Conservation (phyloP, 805 yeast genomes). For the Jamesozyma jinghongensis region DNA sequence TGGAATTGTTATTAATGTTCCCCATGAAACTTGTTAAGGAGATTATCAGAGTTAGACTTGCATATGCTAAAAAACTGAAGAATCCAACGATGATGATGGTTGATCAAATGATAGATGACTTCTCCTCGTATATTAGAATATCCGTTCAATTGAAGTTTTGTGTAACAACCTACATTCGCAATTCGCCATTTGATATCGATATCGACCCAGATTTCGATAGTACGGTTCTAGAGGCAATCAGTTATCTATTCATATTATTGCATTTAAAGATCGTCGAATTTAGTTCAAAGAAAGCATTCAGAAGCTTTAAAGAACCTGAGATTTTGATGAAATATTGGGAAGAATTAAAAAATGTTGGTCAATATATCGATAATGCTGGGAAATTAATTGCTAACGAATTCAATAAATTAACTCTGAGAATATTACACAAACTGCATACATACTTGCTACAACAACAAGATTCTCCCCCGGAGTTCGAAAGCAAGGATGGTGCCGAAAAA, state of each 20-base stretch:
- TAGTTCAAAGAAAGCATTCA: conserved; percentile 51
- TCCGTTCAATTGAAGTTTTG: conserved; percentile 69
- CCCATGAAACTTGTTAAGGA: conserved; percentile 77
- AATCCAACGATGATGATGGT: conserved; percentile 93
- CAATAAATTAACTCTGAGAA: conserved; percentile 50
- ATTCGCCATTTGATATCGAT: conserved; percentile 62
- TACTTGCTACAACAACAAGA: conserved; percentile 66
- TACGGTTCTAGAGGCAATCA: conserved; percentile 63
- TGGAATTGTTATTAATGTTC: conserved; percentile 59
- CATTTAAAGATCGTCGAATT: conserved; percentile 73
- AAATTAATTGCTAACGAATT: conserved; percentile 73
- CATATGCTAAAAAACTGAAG: conserved; percentile 66
- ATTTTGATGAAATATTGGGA: conserved; percentile 78
- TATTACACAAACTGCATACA: conserved; percentile 57
- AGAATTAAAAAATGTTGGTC: conserved; percentile 67
- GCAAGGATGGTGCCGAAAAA: conserved; percentile 38
- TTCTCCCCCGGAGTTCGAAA: conserved; percentile 44
- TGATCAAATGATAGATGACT: conserved; percentile 85
- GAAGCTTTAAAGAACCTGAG: conserved; percentile 87
- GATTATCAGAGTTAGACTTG: conserved; percentile 60
- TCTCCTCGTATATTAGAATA: conserved; percentile 63
- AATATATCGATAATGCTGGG: conserved; percentile 71
- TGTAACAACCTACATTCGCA: conserved; percentile 46
- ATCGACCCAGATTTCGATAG: conserved; percentile 58
- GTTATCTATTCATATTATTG: conserved; percentile 58